Conservation (phyloP, 176 grass and related monocot species). For the Alloteropsis semialata region DNA sequence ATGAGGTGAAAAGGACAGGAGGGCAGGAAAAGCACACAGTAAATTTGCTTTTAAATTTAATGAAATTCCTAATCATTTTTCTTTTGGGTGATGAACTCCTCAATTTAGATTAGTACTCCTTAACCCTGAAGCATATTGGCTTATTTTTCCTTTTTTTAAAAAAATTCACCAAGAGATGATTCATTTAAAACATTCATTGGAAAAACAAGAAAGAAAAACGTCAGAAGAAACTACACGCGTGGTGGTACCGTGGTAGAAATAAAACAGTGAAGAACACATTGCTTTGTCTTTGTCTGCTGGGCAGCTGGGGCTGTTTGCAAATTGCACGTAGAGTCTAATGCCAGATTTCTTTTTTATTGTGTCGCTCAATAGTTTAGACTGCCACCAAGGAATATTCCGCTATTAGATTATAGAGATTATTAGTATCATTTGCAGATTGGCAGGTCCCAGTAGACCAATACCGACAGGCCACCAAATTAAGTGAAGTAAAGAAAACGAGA, state of each 20-base stretch:
- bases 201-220: not conserved
- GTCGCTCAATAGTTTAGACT: not conserved
- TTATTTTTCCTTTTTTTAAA: not conserved
- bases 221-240: not conserved
- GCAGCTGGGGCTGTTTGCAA: no score
- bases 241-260: no score
- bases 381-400: not conserved
- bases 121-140: not conserved
- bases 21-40: not conserved
- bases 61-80: not conserved
- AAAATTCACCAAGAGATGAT: not conserved
- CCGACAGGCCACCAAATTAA: not conserved
- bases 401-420: not conserved
- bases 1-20: not conserved
- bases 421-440: not conserved
- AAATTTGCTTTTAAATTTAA: not conserved
- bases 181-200: no score
- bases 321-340: no score
- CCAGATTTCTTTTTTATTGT: no score
- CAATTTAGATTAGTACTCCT: not conserved
- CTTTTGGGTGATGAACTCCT: not conserved
- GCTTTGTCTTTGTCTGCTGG: no score
- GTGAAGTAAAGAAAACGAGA: no score
- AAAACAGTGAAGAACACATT: not conserved
- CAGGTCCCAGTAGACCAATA: not conserved